Evolutionary conservation across 139 green algal species (phyloP), one percentile per base, ranked within the genome.

Genomic region (Chlorella sp.): DNA sequence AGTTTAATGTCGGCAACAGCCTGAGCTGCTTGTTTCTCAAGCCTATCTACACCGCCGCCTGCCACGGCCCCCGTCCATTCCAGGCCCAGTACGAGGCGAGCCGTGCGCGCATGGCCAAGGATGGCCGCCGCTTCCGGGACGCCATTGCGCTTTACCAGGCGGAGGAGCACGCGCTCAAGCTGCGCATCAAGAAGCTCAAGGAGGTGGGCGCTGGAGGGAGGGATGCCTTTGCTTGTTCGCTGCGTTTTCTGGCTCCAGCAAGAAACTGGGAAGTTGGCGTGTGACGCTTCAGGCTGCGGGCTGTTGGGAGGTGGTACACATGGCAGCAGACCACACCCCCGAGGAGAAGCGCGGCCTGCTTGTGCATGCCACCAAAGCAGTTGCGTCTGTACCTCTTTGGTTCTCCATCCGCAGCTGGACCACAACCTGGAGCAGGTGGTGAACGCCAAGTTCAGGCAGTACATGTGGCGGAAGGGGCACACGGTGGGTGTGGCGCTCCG

Each of bases 401-500:
- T 28, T 36, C 65, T 44, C 3, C 28, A 62, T 36, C n/a, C 13
- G 62, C 81, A 88, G 74, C 39, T 90, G 67, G 63, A 85, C 69
- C 60, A 75, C 63, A 47, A 17, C 23, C 57, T 92, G 78, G 74
- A 86, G 56, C 32, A 74, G 30, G 15, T 78, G 25, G 85, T 91
- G 21, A 87, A 82, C 64, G 16, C 15, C n/a, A 36, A 38, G 25
- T 91, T 91, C 87, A 68, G 63, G 20, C 28, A 62, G 23, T 89
- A 90, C 67, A 92, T 92, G 87, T 81, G 44, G 39, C 74, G 75
- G 55, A 92, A 92, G 80, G 87, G 87, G 2, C 88, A 94, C 89
- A 71, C 56, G 56, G 76, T 82, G 76, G 69, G 76, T 34, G 55
- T 0, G 23, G 69, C 28, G n/a, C n/a, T n/a, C n/a, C n/a, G n/a